Conservation (phyloP, 768 basidiomycete species). For the Lactarius psammicola region DNA sequence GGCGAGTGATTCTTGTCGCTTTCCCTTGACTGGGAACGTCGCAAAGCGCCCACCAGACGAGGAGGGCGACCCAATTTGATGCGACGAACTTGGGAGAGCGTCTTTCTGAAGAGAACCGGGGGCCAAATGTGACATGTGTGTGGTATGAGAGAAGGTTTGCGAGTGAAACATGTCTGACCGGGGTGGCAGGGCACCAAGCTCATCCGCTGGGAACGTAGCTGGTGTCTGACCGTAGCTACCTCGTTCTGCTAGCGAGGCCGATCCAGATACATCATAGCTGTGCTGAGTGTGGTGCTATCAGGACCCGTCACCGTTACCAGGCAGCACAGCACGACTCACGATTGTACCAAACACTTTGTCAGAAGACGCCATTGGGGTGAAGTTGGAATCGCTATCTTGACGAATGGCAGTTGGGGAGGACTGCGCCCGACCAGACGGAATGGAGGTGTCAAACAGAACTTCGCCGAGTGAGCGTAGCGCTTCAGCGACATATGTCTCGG, state of each 20-base stretch:
- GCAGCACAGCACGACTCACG: neutral
- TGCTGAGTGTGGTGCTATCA: neutral
- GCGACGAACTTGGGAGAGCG: neutral
- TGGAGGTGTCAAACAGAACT: constrained; percentile 45
- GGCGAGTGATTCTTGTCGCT: constrained; percentile 30
- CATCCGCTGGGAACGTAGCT: constrained; percentile 4
- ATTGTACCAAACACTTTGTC: neutral
- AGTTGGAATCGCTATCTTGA: constrained; percentile 1
- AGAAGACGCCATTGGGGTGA: neutral
- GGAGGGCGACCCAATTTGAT: constrained; percentile 8
- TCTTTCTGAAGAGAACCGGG: neutral
- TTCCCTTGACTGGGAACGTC: constrained; percentile 59
- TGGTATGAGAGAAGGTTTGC: neutral
- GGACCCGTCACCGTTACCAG: neutral
- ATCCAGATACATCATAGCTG: neutral
- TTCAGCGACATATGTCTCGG: constrained; percentile 60
- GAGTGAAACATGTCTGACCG: constrained; percentile 1
- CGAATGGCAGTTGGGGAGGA: neutral
- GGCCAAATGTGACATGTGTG: neutral
- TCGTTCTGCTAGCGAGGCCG: neutral
- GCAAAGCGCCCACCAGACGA: constrained; percentile 53
- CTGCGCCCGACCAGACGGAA: constrained; percentile 35
- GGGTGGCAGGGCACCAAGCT: constrained; percentile 7
- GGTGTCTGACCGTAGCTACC: neutral
- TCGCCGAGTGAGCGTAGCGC: constrained; percentile 55